Base-by-base conservation (phyloP, 2,329 filamentous ascomycete species). In the Colletotrichum theobromicola region DNA sequence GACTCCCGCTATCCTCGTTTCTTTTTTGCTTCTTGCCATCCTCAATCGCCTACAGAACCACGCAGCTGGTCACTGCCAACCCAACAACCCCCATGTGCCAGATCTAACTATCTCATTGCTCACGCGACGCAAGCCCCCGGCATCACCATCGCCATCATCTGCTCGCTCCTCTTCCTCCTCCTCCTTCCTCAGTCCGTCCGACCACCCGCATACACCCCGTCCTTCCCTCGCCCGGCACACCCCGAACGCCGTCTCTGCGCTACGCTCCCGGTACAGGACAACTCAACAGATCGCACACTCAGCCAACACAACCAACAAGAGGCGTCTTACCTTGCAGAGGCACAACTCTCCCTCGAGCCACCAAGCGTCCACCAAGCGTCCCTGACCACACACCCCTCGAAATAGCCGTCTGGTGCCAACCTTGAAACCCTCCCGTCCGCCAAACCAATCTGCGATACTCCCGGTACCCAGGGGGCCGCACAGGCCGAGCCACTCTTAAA, bases 341-440 rank as follows among this genome's bases (percentile, higher is more conserved):
- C 42, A 32, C 35, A 61, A 35, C 61, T 62, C 34, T 35, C 24
- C 32, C 58, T 62, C 58, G 58, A 61, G 58, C 18, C 58, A 62
- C 58, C 55, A 28, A 61, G 58, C 30, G n/a, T 21, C 58, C 30
- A 30, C 58, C 58, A 61, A 46, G 9, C 55, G 55, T 26, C 26
- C 55, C 57, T 60, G 57, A 15, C 30, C 34, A 34, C 65, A 61
- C 66, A 24, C 66, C 55, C 66, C 66, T 68, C 66, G 66, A 58
- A 57, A 46, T 68, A 42, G 66, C 35, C 66, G 37, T 50, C 28
- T 61, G 66, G 26, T 68, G 28, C 66, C 55, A 61, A 68, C 66
- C 69, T 74, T 74, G 72, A 74, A 74, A 74, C 72, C 42, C 55
- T 64, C 63, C 68, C 68, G 55, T 58, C 53, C 62, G 62, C 72